Percentiles rank a stretch among this genome's conserved stretches.
phyloP scores from a whole-genome alignment of 164 flowering plant species.

The Taxillus chinensis region DNA sequence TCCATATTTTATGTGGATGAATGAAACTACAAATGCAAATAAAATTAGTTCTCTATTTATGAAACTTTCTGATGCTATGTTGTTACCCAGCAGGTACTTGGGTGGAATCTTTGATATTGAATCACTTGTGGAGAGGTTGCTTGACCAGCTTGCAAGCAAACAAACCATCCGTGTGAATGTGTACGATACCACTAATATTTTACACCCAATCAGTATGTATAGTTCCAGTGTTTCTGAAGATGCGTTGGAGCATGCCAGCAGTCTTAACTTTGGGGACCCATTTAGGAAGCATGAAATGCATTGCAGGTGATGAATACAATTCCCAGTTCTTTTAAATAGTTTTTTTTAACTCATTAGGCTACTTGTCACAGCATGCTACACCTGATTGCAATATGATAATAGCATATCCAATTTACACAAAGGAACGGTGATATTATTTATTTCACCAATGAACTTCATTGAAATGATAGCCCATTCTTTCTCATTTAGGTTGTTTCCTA shows the following conservation, averaged over 20 bases:
- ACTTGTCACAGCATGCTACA: not conserved
- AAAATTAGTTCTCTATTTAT: too few species aligned
- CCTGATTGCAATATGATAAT: not conserved
- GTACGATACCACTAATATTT: conserved; percentile 67
- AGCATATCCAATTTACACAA: too few species aligned
- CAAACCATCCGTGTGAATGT: conserved; percentile 87
- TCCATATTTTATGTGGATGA: too few species aligned
- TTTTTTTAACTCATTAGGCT: not conserved
- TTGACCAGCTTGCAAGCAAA: conserved; percentile 92
- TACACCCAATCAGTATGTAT: conserved; percentile 81
- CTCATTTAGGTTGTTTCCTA: too few species aligned
- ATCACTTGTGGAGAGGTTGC: conserved; percentile 88
- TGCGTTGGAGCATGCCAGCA: conserved; percentile 43
- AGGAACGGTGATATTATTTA: too few species aligned
- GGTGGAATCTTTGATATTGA: conserved; percentile 86
- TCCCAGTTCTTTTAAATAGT: not conserved
- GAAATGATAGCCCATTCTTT: too few species aligned
- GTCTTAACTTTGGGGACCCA: conserved; percentile 90
- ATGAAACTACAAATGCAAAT: too few species aligned
- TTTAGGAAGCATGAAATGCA: conserved; percentile 87
- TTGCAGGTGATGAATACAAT: conserved; percentile 55
- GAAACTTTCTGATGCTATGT: not conserved
- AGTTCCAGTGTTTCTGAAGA: conserved; percentile 43
- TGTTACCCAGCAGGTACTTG: conserved; percentile 52
- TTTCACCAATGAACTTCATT: too few species aligned